These are phyloP conservation scores for Aureobasidium zeae DNA, from an alignment of 2,329 filamentous ascomycete species.

Conservation along the genomic window DNA sequence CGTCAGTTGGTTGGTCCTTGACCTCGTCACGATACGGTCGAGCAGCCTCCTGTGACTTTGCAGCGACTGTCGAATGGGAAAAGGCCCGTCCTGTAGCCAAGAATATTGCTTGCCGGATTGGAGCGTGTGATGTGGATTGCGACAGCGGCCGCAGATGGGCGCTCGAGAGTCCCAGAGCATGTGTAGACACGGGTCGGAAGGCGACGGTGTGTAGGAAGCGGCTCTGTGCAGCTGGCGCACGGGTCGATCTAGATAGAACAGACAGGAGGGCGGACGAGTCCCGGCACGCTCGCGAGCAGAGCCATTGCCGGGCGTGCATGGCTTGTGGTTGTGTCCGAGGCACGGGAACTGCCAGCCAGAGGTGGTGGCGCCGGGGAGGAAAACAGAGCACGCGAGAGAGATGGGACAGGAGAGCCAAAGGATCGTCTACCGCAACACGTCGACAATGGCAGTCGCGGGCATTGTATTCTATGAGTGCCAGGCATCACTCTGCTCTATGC, in stretches of 20 bases:
- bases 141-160: background rate
- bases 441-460: background rate
- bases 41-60: constrained; percentile 17
- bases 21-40: constrained; percentile 19
- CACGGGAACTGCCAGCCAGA: background rate
- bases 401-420: too few species aligned
- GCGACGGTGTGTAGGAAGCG: background rate
- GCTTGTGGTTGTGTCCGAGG: background rate
- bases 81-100: constrained; percentile 9
- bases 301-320: constrained; percentile 13
- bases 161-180: background rate
- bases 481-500: too few species aligned
- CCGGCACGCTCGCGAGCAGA: constrained; percentile 6
- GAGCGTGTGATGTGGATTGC: background rate
- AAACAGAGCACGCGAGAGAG: too few species aligned
- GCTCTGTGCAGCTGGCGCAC: background rate
- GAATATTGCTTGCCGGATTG: background rate
- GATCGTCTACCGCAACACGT: constrained; percentile 2
- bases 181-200: background rate
- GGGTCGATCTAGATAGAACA: background rate
- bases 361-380: background rate
- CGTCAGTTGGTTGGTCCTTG: constrained; percentile 26
- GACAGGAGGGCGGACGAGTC: constrained; percentile 1
- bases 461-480: too few species aligned
- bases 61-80: constrained; percentile 14